phyloP scores from a whole-genome alignment of 2,329 filamentous ascomycete genomes.

The Aspergillus tubingensis region DNA sequence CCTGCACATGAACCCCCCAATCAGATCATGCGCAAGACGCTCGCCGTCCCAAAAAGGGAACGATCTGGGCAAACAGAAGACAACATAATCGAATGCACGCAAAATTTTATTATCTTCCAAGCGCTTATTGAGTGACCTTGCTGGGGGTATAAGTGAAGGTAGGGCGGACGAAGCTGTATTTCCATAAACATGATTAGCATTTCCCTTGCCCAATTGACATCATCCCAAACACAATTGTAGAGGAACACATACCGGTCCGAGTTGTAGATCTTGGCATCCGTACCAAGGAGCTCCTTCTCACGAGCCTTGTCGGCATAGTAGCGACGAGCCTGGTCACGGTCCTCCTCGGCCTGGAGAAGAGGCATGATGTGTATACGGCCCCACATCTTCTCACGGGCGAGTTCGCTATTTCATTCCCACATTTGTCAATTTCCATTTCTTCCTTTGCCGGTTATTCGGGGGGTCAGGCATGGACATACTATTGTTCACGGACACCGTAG shows the following conservation, averaged over 20 bases:
- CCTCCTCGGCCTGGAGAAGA: conserved; percentile 91
- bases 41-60: conserved; percentile 6
- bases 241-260: conserved; percentile 69
- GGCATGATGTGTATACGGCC: conserved; percentile 92
- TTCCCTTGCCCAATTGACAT: neutral
- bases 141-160: conserved; percentile 74
- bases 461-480: conserved; percentile 56
- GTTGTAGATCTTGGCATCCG: conserved; percentile 83
- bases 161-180: conserved; percentile 72
- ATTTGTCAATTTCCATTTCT: neutral
- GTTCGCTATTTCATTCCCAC: conserved; percentile 63
- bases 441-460: too few species aligned
- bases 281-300: conserved; percentile 87
- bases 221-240: neutral
- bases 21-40: conserved; percentile 8
- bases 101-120: conserved; percentile 12
- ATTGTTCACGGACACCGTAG: conserved; percentile 82
- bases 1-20: neutral
- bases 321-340: conserved; percentile 88
- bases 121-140: conserved; percentile 58
- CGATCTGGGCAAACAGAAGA: conserved; percentile 9
- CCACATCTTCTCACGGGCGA: conserved; percentile 98
- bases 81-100: conserved; percentile 9
- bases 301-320: conserved; percentile 82
- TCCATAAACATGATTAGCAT: conserved; percentile 10